Evolutionary conservation across 2,329 filamentous ascomycete genomes (phyloP).

Genomic region (Cryphonectria nitschkei): DNA sequence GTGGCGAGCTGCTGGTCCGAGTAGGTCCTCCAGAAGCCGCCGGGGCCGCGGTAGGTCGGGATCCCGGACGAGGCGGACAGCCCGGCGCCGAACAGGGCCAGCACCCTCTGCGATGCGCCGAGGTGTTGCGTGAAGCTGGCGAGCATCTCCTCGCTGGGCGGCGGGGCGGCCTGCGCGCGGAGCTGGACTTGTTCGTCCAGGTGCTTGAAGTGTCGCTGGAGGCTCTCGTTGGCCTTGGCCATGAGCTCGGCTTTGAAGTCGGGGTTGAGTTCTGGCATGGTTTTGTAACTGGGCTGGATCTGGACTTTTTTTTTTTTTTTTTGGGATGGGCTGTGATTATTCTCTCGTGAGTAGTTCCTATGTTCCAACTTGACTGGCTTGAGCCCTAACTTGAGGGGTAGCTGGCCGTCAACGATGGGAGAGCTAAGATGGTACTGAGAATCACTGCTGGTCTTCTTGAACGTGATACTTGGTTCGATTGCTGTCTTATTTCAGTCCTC

Average conservation of each 20-base stretch:
- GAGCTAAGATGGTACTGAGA: no score
- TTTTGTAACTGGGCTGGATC: neutral
- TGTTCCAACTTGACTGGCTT: no score
- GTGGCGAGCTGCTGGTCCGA: slow-evolving; percentile 14
- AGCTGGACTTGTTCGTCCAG: neutral
- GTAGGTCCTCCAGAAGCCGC: slow-evolving; percentile 7
- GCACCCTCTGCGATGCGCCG: neutral
- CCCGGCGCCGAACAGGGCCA: slow-evolving; percentile 6
- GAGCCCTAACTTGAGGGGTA: neutral
- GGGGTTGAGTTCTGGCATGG: slow-evolving; percentile 6
- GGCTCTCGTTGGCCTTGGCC: slow-evolving; percentile 10
- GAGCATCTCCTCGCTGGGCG: slow-evolving; percentile 4
- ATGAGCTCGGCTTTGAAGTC: slow-evolving; percentile 11
- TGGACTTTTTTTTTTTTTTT: neutral
- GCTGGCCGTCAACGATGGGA: neutral
- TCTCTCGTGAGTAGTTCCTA: no score
- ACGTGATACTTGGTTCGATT: neutral
- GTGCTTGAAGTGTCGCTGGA: slow-evolving; percentile 1
- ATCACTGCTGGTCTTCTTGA: neutral
- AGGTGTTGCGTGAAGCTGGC: slow-evolving; percentile 1
- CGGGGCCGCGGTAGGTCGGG: slow-evolving; percentile 8
- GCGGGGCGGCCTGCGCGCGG: neutral
- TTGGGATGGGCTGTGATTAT: neutral
- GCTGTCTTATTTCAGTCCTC: neutral
- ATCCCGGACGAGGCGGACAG: slow-evolving; percentile 11